A percentile compares a stretch with the other conserved stretches of the same genome.
Evolutionary conservation across 140 eudicot species (phyloP).

Genomic region (Flaveria floridana): DNA sequence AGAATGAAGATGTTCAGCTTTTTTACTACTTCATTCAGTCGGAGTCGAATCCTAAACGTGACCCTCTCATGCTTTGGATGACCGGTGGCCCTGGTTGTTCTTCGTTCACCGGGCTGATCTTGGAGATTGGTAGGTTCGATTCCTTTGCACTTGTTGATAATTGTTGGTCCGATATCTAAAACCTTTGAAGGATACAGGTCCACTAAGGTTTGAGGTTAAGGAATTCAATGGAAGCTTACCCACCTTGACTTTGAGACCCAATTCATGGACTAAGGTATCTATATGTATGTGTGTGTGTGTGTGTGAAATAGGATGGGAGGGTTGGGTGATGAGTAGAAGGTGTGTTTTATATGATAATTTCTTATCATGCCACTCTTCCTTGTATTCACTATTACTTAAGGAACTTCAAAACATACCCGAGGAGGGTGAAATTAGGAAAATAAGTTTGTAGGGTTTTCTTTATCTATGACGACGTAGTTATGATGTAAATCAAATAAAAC

Average conservation of each 20-base stretch:
- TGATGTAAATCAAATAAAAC: no score
- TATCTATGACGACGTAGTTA: no score
- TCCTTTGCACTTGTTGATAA: background rate
- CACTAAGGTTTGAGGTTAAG: constrained; percentile 17
- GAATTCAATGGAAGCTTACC: constrained; percentile 38
- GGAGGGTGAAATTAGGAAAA: no score
- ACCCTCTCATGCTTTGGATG: constrained; percentile 13
- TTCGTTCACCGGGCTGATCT: background rate
- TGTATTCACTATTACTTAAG: no score
- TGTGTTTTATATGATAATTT: no score
- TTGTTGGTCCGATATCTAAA: background rate
- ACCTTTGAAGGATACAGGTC: constrained; percentile 20
- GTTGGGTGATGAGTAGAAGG: no score
- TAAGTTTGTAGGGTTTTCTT: no score
- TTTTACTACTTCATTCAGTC: constrained; percentile 13
- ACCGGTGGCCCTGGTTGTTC: constrained; percentile 12
- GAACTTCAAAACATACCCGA: no score
- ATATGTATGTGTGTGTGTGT: no score
- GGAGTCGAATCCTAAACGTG: background rate
- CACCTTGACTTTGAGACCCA: constrained; percentile 15
- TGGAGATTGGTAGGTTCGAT: background rate
- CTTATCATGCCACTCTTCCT: no score
- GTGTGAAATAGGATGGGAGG: no score
- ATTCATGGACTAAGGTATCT: constrained; percentile 41
- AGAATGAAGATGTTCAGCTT: constrained; percentile 12